phyloP scores from a whole-genome alignment of 139 green algal genomes.

The Chlorella sp. region DNA sequence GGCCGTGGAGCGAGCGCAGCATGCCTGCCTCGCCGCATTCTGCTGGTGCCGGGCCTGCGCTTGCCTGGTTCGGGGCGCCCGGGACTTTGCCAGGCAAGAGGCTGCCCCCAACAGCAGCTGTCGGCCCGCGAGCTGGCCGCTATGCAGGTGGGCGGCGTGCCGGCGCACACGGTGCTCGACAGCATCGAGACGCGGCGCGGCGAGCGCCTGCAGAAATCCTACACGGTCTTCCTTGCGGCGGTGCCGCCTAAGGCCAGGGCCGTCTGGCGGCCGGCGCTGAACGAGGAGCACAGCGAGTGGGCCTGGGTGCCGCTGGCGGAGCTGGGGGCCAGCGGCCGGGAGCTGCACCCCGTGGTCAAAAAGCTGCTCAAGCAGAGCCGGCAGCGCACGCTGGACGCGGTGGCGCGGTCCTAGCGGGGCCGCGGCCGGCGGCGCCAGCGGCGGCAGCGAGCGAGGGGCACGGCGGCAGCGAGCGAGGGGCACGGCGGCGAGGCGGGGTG shows the following conservation, averaged over 20 bases:
- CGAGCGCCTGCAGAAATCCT: slow-evolving; percentile 67
- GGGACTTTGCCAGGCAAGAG: slow-evolving; percentile 68
- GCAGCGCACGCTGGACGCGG: too few species aligned
- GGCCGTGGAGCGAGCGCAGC: slow-evolving; percentile 19
- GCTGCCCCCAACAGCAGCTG: background rate
- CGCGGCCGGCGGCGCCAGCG: too few species aligned
- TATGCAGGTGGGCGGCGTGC: too few species aligned
- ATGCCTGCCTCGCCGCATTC: too few species aligned
- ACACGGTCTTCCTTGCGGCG: slow-evolving; percentile 63
- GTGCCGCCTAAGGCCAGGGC: slow-evolving; percentile 14
- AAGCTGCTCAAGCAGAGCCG: too few species aligned
- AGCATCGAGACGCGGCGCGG: background rate
- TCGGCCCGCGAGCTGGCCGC: background rate
- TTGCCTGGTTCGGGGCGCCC: too few species aligned
- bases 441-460: too few species aligned
- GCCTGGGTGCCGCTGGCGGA: slow-evolving; percentile 40
- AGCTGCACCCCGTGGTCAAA: too few species aligned
- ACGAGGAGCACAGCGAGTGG: slow-evolving; percentile 64
- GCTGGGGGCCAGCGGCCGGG: background rate
- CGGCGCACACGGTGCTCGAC: background rate
- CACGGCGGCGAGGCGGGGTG: too few species aligned
- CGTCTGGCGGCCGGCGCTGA: slow-evolving; percentile 46
- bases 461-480: too few species aligned
- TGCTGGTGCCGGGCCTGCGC: too few species aligned
- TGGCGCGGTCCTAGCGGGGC: too few species aligned